Percentiles rank a stretch among this genome's conserved stretches.
phyloP scores from a whole-genome alignment of 352 stramenopile species.

The Pythium biforme region DNA sequence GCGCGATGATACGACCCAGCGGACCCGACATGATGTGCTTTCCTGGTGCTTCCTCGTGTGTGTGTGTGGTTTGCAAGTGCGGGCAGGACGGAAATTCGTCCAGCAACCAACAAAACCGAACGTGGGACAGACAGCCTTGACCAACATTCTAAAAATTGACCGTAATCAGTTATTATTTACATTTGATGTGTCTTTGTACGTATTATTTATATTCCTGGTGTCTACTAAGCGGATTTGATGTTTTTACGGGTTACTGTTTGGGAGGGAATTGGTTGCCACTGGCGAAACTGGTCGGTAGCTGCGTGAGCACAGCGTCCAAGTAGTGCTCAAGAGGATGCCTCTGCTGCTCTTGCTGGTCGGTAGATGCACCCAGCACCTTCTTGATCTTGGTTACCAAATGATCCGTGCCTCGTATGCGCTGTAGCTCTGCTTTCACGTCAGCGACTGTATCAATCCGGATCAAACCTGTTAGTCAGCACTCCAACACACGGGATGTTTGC shows the following conservation, averaged over 20 bases:
- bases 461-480: not conserved
- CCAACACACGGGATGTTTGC: not conserved
- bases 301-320: slow-evolving; percentile 40
- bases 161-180: not conserved
- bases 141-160: slow-evolving; percentile 17
- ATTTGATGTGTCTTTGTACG: not conserved
- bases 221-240: not conserved
- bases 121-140: slow-evolving; percentile 12
- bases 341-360: slow-evolving; percentile 45
- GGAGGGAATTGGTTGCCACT: slow-evolving; percentile 13
- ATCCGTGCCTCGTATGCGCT: slow-evolving; percentile 43
- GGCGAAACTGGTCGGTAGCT: slow-evolving; percentile 39
- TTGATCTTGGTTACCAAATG: slow-evolving; percentile 42
- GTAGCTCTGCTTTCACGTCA: slow-evolving; percentile 49
- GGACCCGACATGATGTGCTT: slow-evolving; percentile 66
- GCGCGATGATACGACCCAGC: slow-evolving; percentile 75
- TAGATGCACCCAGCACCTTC: slow-evolving; percentile 33
- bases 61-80: slow-evolving; percentile 5
- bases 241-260: slow-evolving; percentile 14
- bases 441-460: slow-evolving; percentile 27
- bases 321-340: slow-evolving; percentile 53
- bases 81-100: slow-evolving; percentile 8
- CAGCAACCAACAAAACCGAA: slow-evolving; percentile 24
- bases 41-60: slow-evolving; percentile 1
- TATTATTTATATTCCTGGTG: not conserved